phyloP scores from a whole-genome alignment of 495 filamentous ascomycete species.

The Annulohypoxylon nitens region DNA sequence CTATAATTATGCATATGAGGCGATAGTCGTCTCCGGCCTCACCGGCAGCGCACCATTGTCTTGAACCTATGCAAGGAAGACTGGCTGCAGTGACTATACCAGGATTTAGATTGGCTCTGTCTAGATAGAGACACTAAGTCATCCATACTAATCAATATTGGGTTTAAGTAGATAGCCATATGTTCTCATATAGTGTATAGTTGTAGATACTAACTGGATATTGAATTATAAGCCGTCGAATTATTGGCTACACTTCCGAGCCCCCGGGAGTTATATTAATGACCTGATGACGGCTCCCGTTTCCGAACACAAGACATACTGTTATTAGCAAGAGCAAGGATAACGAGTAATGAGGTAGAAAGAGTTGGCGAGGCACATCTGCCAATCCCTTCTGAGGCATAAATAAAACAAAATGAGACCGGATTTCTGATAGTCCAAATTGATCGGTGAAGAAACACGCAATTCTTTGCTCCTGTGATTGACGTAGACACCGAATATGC shows the following conservation, averaged over 20 bases:
- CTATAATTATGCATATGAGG: conserved; percentile 14
- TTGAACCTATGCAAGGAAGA: conserved; percentile 32
- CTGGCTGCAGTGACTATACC: conserved; percentile 33
- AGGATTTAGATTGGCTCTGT: conserved; percentile 13
- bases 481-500: conserved; percentile 13
- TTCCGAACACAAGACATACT: not conserved
- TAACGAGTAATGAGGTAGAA: not conserved
- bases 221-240: not conserved
- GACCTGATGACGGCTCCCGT: not conserved
- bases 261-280: not conserved
- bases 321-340: not conserved
- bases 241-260: not conserved
- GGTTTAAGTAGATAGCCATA: not conserved
- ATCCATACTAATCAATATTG: conserved; percentile 6
- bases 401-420: conserved; percentile 11
- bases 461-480: conserved; percentile 4
- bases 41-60: conserved; percentile 11
- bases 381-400: conserved; percentile 24
- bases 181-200: not conserved
- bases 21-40: conserved; percentile 14
- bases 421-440: conserved; percentile 12
- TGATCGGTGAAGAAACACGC: conserved; percentile 26
- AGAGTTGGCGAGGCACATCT: conserved; percentile 23
- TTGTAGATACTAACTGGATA: not conserved
- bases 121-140: not conserved